Percentiles rank a stretch among this genome's conserved stretches.
These are phyloP conservation scores for Fusarium musae DNA, from an alignment of 2,329 filamentous ascomycete species.

Conservation along the genomic window DNA sequence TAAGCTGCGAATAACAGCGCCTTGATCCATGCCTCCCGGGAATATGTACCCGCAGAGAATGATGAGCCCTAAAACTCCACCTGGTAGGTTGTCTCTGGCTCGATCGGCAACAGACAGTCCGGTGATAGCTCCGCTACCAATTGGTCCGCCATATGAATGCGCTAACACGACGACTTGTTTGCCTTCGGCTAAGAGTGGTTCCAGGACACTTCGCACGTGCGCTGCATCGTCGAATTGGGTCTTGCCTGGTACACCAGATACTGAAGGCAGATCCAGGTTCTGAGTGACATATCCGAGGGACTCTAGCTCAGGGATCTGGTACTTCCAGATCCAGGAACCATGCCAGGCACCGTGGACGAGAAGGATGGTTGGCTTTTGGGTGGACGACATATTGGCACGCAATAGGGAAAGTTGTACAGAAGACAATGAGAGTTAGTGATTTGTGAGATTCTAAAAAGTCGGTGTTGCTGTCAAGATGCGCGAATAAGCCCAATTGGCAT, in stretches of 20 bases:
- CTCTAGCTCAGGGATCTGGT: background rate
- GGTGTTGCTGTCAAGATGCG: background rate
- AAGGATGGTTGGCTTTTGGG: background rate
- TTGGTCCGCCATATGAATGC: background rate
- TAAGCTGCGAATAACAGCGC: background rate
- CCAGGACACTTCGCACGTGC: background rate
- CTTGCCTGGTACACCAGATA: background rate
- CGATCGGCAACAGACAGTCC: background rate
- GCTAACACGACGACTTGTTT: background rate
- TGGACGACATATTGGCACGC: background rate
- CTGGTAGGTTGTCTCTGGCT: accelerated
- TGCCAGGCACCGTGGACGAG: background rate
- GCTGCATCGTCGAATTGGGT: background rate
- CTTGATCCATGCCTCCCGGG: background rate
- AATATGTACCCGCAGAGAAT: background rate
- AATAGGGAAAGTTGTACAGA: accelerated
- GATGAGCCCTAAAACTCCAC: background rate
- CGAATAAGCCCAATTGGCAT: background rate
- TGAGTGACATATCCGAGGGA: background rate
- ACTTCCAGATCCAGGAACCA: background rate
- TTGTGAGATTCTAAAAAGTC: background rate
- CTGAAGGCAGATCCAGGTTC: background rate
- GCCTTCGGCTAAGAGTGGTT: background rate
- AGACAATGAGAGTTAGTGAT: accelerated
- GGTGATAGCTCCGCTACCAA: background rate